Conservation (phyloP, 495 filamentous ascomycete genomes). For the Penicillium tannophilum region DNA sequence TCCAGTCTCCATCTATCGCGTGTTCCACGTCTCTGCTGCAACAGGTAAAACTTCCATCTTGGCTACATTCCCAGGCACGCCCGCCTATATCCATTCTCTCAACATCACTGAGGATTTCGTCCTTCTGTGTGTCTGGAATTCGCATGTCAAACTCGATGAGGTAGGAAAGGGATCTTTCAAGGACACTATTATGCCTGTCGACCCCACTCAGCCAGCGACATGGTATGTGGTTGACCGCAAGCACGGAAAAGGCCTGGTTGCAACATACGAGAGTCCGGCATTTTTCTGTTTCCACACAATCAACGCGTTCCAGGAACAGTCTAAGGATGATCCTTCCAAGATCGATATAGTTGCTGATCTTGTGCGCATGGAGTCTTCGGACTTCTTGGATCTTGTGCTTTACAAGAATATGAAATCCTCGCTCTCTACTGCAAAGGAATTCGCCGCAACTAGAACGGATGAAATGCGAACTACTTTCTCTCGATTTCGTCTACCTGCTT, state of each 20-base stretch:
- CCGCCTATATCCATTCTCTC: slow-evolving; percentile 75
- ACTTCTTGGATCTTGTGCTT: slow-evolving; percentile 54
- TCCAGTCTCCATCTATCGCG: slow-evolving; percentile 55
- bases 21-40: slow-evolving; percentile 62
- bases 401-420: slow-evolving; percentile 59
- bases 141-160: slow-evolving; percentile 59
- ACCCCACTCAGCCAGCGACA: slow-evolving; percentile 48
- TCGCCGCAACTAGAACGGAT: slow-evolving; percentile 27
- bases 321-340: slow-evolving; percentile 33
- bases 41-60: slow-evolving; percentile 70
- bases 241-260: slow-evolving; percentile 55
- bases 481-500: slow-evolving; percentile 51
- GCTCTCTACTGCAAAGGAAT: slow-evolving; percentile 31
- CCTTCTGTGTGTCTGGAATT: slow-evolving; percentile 65
- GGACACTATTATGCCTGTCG: slow-evolving; percentile 42
- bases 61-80: slow-evolving; percentile 58
- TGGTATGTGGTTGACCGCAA: slow-evolving; percentile 73
- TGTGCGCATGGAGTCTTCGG: slow-evolving; percentile 54
- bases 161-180: slow-evolving; percentile 42
- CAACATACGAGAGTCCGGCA: slow-evolving; percentile 56
- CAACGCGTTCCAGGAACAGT: slow-evolving; percentile 69
- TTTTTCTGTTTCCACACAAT: slow-evolving; percentile 78
- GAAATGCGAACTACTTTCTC: slow-evolving; percentile 37
- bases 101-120: slow-evolving; percentile 67
- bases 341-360: slow-evolving; percentile 61